phyloP scores from a whole-genome alignment of 805 yeast species.

The Schwanniomyces pseudopolymorphus region DNA sequence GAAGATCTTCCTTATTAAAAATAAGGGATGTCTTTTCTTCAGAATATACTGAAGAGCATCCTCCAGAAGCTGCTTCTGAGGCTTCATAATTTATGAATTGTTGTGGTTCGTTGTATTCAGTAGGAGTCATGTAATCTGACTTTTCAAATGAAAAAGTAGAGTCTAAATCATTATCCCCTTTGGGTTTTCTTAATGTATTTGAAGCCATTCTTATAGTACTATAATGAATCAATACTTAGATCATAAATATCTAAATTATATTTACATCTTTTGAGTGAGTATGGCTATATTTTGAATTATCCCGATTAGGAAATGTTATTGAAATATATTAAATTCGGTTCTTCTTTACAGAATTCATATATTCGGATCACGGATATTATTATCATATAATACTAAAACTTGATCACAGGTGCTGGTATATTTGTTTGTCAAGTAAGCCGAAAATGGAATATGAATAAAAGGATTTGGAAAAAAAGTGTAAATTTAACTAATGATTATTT shows the following conservation, averaged over 20 bases:
- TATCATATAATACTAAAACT: neutral
- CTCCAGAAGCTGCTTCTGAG: neutral
- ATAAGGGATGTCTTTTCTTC: neutral
- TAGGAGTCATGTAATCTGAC: conserved; percentile 7
- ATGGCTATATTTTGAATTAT: conserved; percentile 1
- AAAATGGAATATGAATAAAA: conserved; percentile 1
- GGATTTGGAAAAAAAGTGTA: neutral
- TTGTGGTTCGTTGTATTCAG: neutral
- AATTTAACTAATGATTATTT: conserved; percentile 5
- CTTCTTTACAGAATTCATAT: neutral
- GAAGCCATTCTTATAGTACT: conserved; percentile 1
- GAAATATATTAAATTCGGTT: neutral
- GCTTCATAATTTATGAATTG: neutral
- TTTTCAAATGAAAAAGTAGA: conserved; percentile 10
- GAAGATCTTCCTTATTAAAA: neutral
- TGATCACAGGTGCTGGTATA: neutral
- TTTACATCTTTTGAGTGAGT: neutral
- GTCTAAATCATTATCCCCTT: conserved; percentile 3
- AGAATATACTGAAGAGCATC: neutral
- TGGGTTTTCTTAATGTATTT: neutral
- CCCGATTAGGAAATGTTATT: conserved; percentile 13
- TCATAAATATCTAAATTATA: neutral
- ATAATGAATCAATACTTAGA: neutral
- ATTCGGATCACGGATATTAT: no score
- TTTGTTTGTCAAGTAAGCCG: neutral